Percentiles rank a stretch among this genome's conserved stretches.
Conservation (phyloP, 306 rosid genomes). For the Gleditsia sinensis region DNA sequence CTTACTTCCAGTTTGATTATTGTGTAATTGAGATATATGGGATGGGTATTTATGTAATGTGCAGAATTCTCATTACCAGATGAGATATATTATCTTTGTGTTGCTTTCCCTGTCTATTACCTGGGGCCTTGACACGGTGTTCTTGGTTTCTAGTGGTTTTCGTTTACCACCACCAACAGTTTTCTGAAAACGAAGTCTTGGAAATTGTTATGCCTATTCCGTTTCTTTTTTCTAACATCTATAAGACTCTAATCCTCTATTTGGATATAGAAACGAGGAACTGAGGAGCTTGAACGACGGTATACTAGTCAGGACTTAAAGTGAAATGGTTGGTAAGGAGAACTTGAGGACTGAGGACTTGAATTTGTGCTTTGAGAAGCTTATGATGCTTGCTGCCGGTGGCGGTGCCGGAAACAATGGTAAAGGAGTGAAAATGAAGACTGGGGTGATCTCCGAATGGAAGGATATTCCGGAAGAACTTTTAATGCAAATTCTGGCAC, state of each 20-base stretch:
- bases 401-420: slow-evolving; percentile 32
- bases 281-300: slow-evolving; percentile 20
- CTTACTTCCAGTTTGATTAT: slow-evolving; percentile 23
- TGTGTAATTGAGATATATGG: slow-evolving; percentile 26
- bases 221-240: slow-evolving; percentile 6
- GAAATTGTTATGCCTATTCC: slow-evolving; percentile 33
- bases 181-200: slow-evolving; percentile 25
- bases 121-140: slow-evolving; percentile 30
- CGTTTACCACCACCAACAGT: slow-evolving; percentile 4
- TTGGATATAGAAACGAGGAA: background rate
- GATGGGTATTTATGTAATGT: slow-evolving; percentile 34
- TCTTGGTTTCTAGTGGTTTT: slow-evolving; percentile 37
- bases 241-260: background rate
- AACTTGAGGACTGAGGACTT: slow-evolving; percentile 63
- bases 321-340: slow-evolving; percentile 67
- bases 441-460: slow-evolving; percentile 66
- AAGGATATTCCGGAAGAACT: slow-evolving; percentile 97
- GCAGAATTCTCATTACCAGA: slow-evolving; percentile 2
- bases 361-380: slow-evolving; percentile 80
- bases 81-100: slow-evolving; percentile 20
- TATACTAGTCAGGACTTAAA: slow-evolving; percentile 15
- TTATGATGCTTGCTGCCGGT: slow-evolving; percentile 62
- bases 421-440: slow-evolving; percentile 59
- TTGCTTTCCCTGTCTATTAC: slow-evolving; percentile 35
- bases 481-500: slow-evolving; percentile 72